These are phyloP conservation scores for Backusella luteola DNA, from an alignment of 192 early-diverging fungal genomes.

Conservation along the genomic window DNA sequence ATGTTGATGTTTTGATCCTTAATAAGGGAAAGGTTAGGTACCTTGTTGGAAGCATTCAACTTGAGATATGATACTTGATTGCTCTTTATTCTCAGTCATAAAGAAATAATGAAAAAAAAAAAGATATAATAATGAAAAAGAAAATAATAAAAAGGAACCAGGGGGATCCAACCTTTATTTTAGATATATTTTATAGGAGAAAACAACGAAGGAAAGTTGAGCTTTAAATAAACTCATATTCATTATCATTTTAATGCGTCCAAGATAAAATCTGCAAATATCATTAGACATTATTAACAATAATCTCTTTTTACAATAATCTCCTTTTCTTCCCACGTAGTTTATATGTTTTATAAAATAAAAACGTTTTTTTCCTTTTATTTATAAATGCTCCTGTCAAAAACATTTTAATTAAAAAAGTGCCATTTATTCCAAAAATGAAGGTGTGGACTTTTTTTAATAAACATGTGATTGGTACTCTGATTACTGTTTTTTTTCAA, in stretches of 20 bases:
- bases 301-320: background rate
- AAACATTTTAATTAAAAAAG: too few species aligned
- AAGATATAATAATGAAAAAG: background rate
- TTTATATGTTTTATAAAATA: background rate
- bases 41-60: slow-evolving; percentile 4
- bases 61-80: background rate
- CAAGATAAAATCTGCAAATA: background rate
- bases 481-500: too few species aligned
- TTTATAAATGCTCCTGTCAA: background rate
- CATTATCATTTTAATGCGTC: background rate
- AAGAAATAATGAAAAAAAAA: background rate
- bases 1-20: too few species aligned
- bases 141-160: background rate
- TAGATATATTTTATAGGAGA: background rate
- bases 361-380: background rate
- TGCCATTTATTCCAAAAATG: background rate
- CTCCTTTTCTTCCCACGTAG: background rate
- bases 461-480: too few species aligned
- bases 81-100: background rate
- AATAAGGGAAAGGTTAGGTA: too few species aligned
- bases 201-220: background rate
- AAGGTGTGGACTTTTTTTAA: too few species aligned
- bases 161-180: background rate
- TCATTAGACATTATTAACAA: background rate
- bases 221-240: background rate